Evolutionary conservation across 2,329 filamentous ascomycete species (phyloP).

Genomic region (Fusarium haematococcum): DNA sequence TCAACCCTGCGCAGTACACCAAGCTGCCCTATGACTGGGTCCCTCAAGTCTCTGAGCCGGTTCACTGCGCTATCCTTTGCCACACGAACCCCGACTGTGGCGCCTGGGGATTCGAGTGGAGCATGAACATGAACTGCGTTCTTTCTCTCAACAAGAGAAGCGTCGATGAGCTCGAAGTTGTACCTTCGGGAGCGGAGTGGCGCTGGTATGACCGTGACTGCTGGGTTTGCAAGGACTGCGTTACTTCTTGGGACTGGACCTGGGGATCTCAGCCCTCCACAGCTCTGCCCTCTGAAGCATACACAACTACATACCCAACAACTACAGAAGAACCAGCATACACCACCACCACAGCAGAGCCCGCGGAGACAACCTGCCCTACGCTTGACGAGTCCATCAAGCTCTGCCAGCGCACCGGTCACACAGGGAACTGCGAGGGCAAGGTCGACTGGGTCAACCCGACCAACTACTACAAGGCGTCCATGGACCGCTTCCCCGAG

Average conservation of each 20-base stretch:
- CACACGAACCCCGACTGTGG: neutral
- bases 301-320: neutral
- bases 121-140: constrained; percentile 4
- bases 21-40: neutral
- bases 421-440: neutral
- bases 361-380: neutral
- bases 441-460: neutral
- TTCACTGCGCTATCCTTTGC: neutral
- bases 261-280: neutral
- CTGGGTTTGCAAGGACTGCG: constrained; percentile 3
- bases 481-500: neutral
- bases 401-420: neutral
- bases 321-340: neutral
- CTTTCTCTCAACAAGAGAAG: neutral
- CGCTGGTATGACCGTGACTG: neutral
- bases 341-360: neutral
- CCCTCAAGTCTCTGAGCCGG: neutral
- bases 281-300: neutral
- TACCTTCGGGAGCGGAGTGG: neutral
- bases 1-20: neutral
- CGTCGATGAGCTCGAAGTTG: neutral
- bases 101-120: constrained; percentile 5
- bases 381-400: neutral
- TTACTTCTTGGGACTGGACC: constrained; percentile 3
- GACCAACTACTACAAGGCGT: neutral